phyloP scores from a whole-genome alignment of 805 yeast species.

The Suhomyces kilbournensis region DNA sequence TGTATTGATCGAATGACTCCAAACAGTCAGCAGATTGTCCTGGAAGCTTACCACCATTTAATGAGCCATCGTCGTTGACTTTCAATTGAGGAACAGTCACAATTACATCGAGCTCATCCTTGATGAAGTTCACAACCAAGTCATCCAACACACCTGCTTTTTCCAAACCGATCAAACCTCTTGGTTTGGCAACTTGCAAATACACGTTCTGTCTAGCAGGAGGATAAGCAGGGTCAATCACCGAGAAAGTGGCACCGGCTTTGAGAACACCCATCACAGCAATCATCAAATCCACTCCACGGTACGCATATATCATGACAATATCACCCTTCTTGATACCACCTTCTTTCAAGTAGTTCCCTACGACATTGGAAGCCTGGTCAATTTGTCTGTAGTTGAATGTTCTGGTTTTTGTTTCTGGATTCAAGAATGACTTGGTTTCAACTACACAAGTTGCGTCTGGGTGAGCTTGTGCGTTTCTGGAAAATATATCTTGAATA shows the following conservation, averaged over 20 bases:
- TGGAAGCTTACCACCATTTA: constrained; percentile 53
- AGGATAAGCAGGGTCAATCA: constrained; percentile 98
- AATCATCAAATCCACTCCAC: constrained; percentile 95
- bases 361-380: constrained; percentile 89
- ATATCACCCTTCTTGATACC: constrained; percentile 92
- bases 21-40: constrained; percentile 46
- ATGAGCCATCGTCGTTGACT: constrained; percentile 69
- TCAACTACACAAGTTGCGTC: constrained; percentile 90
- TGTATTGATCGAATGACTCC: constrained; percentile 41
- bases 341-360: constrained; percentile 75
- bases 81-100: constrained; percentile 76
- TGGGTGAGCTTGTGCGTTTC: constrained; percentile 80
- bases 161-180: constrained; percentile 82
- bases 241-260: constrained; percentile 98
- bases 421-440: constrained; percentile 67
- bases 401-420: constrained; percentile 55
- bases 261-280: constrained; percentile 97
- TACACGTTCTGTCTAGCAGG: constrained; percentile 96
- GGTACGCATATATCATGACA: constrained; percentile 95
- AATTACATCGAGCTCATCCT: constrained; percentile 66
- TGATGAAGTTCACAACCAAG: constrained; percentile 74
- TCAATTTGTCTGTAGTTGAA: constrained; percentile 87
- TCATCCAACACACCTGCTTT: constrained; percentile 84
- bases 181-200: constrained; percentile 89
- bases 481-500: constrained; percentile 91